A percentile compares a stretch with the other conserved stretches of the same genome.
These are phyloP conservation scores for Polysphondylium violaceum DNA, from an alignment of 78 protist species.

Conservation along the genomic window DNA sequence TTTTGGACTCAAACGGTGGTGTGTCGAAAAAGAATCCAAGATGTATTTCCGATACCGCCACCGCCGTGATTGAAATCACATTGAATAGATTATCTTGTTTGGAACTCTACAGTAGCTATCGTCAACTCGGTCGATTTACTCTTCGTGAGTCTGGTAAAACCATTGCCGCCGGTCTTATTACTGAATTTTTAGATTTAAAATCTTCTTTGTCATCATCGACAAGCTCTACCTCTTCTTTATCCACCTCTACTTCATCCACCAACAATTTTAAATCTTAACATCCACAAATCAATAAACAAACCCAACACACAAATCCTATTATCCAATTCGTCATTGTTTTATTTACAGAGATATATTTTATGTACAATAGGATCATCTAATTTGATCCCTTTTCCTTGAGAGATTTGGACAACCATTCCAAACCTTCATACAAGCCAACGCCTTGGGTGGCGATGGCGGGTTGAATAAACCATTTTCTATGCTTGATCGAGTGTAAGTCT, in stretches of 20 bases:
- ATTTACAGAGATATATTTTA: too few relatives aligned
- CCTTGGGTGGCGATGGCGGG: slow-evolving; percentile 53
- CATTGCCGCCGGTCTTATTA: slow-evolving; percentile 82
- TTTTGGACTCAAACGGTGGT: slow-evolving; percentile 54
- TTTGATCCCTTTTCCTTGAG: too few relatives aligned
- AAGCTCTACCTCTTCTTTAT: too few relatives aligned
- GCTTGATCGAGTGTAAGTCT: slow-evolving; percentile 43
- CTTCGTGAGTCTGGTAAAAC: slow-evolving; percentile 76
- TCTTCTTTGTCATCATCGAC: too few relatives aligned
- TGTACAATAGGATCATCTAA: too few relatives aligned
- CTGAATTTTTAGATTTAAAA: slow-evolving; percentile 46
- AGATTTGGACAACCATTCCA: slow-evolving; percentile 86
- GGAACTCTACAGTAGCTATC: slow-evolving; percentile 58
- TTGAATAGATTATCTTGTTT: slow-evolving; percentile 58
- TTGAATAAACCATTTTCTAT: slow-evolving; percentile 78
- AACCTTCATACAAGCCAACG: slow-evolving; percentile 82
- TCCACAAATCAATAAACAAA: too few relatives aligned
- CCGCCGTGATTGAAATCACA: slow-evolving; percentile 72
- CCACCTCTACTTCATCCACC: too few relatives aligned
- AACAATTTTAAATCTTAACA: too few relatives aligned
- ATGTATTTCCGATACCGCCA: slow-evolving; percentile 22
- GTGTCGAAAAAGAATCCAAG: slow-evolving; percentile 68
- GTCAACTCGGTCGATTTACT: slow-evolving; percentile 85
- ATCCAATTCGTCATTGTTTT: too few relatives aligned
- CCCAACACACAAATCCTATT: too few relatives aligned